These are phyloP conservation scores for Amaranthus tricolor DNA, from an alignment of 179 eudicot genomes.

Conservation along the genomic window DNA sequence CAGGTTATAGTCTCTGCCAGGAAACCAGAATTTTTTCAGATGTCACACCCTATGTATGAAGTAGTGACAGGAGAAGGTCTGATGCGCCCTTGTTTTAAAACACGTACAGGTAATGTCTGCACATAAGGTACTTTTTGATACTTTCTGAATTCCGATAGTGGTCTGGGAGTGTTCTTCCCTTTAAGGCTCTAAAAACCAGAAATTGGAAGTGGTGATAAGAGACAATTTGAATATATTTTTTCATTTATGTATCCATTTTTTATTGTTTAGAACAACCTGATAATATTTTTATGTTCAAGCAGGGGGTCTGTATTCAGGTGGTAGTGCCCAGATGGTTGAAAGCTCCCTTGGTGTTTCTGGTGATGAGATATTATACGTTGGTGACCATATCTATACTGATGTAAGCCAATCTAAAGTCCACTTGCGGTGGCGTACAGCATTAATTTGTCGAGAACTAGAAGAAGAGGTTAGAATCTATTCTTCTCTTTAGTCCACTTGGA, in stretches of 20 bases:
- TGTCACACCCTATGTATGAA: constrained; percentile 94
- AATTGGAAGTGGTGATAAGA: neutral
- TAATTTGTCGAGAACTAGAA: constrained; percentile 91
- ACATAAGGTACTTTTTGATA: constrained; percentile 9
- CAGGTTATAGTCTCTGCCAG: constrained; percentile 96
- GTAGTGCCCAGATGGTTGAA: constrained; percentile 98
- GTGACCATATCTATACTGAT: constrained; percentile 97
- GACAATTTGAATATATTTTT: neutral
- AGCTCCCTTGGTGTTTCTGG: constrained; percentile 85
- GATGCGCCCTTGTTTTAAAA: constrained; percentile 96
- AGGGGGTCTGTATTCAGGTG: constrained; percentile 97
- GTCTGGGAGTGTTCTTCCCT: neutral
- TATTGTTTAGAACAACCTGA: neutral
- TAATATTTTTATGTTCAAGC: constrained; percentile 22
- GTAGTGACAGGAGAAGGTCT: constrained; percentile 93
- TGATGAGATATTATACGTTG: constrained; percentile 92
- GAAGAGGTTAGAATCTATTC: constrained; percentile 56
- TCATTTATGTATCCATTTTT: neutral
- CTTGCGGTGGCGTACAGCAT: constrained; percentile 91
- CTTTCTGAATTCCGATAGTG: neutral
- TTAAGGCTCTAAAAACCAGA: neutral
- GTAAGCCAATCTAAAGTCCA: constrained; percentile 96
- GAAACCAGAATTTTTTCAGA: constrained; percentile 96
- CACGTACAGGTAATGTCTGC: constrained; percentile 55
- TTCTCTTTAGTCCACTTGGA: constrained; percentile 5